Evolutionary conservation across 805 yeast genomes (phyloP), one percentile per base, ranked within the genome.

Genomic region (Saturnispora silvae): DNA sequence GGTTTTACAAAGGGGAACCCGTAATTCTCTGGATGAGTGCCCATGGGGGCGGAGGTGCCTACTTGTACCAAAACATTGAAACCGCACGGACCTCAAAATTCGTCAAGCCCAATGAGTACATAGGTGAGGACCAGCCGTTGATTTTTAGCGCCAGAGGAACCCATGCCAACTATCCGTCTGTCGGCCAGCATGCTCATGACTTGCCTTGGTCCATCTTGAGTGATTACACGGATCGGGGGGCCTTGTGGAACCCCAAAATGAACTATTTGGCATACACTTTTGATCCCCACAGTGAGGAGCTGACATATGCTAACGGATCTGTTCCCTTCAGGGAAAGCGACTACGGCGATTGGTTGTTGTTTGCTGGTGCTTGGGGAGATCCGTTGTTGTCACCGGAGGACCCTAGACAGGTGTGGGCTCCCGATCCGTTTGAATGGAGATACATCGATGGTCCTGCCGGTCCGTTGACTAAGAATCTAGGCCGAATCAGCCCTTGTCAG

Each of bases 31-130:
- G 97, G 97, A 81, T 92, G 94, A 79, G 94, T 20, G 97, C 96
- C 1, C 98, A 89, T 58, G 95, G 96, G 2, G 96, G 97, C 10
- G 98, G 98, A 6, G 80, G 86, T 22, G 96, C 95, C 0, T 89
- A 80, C 54, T 67, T 68, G 44, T 87, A 77, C 54, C 66, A 70
- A n/a, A 80, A 84, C 18, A 58, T 87, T 38, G 95, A 85, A 53
- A 78, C 75, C 3, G 35, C 38, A 5, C 20, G 10, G 11, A 33
- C 24, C 49, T 63, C 70, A 42, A 68, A 64, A 34, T 37, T 20
- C 7, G 22, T 37, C 10, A 37, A 31, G 16, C 32, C 40, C 3
- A 29, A 33, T 4, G 16, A 18, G 8, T 60, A 65, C 35, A 48
- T 53, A 8, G 46, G 45, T 3, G 49, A 49, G 23, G 35, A 20